Base-by-base conservation (phyloP, 2,329 filamentous ascomycete species). In the Aplosporella prunicola region DNA sequence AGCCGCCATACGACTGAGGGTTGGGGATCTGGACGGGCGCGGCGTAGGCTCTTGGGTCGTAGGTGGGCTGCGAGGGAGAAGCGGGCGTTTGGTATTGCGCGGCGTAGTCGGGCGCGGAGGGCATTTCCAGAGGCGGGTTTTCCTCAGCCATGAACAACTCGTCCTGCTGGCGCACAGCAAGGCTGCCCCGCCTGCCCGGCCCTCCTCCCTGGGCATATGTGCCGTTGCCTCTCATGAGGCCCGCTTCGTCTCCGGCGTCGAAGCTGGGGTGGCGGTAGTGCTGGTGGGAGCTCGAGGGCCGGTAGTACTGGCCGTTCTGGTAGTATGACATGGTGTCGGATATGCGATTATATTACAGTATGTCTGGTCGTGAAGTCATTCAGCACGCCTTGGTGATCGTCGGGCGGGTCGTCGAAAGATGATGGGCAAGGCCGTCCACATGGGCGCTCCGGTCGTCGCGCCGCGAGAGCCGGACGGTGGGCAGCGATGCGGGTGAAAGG, bases 211-310 rank as follows among this genome's bases (percentile, higher is more conserved):
- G 63, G 25, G 54, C 56, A 40, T 60, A 56, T 40, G 51, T 28
- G 15, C 52, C 53, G 39, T 41, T 62, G 59, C 40, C 64, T 51
- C 16, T 50, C 62, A 39, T 77, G 29, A 36, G 74, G 32, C 65
- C 61, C 32, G 69, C 66, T 56, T 89, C 82, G 57, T 91, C 84
- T 46, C 80, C 82, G 47, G 71, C 76, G 57, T 86, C 79, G 64
- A 84, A 87, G 64, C 81, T 89, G 32, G 75, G 72, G 46, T 76
- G 72, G 47, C 82, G 70, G 33, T 61, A 57, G 37, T 52, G 59
- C 40, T 61, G 57, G 40, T 62, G 64, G 27, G 61, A 53, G 45
- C 50, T 58, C 43, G 45, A 64, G 58, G 50, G 53, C 45, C 51
- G 63, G 64, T 69, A 64, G 45, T 68, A 60, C 43, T 71, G 68